These are phyloP conservation scores for Pseudotulostoma volvatum DNA, from an alignment of 495 filamentous ascomycete species.

Conservation along the genomic window DNA sequence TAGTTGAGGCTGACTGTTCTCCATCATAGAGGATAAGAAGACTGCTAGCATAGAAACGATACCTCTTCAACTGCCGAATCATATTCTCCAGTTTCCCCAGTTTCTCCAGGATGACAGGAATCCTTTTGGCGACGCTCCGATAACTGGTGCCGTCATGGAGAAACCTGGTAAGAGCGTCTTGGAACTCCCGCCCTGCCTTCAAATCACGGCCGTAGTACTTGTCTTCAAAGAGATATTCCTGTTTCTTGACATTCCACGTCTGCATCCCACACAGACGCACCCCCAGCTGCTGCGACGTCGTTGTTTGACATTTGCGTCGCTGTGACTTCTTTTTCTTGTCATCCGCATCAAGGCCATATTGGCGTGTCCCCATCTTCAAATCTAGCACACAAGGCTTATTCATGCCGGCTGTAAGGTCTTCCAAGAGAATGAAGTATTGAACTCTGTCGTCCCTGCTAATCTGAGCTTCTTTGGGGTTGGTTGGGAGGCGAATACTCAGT, in stretches of 20 bases:
- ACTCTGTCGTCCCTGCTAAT: constrained; percentile 52
- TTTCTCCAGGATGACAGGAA: constrained; percentile 74
- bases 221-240: constrained; percentile 79
- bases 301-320: constrained; percentile 76
- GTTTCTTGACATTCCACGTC: constrained; percentile 74
- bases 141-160: constrained; percentile 81
- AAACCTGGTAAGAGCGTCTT: constrained; percentile 73
- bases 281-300: constrained; percentile 79
- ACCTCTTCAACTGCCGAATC: constrained; percentile 60
- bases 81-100: constrained; percentile 66
- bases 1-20: constrained; percentile 21
- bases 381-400: constrained; percentile 90
- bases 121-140: constrained; percentile 60
- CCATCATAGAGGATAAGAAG: constrained; percentile 90
- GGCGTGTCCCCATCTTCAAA: constrained; percentile 97
- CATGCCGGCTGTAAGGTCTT: constrained; percentile 95
- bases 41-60: constrained; percentile 92
- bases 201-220: constrained; percentile 91
- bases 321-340: constrained; percentile 90
- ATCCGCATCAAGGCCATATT: constrained; percentile 87
- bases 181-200: constrained; percentile 80
- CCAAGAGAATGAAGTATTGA: constrained; percentile 86
- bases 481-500: constrained; percentile 23
- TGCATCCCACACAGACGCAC: constrained; percentile 93
- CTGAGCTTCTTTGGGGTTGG: constrained; percentile 71